phyloP scores from a whole-genome alignment of 176 grass and related monocot species.

The Oryza meridionalis region DNA sequence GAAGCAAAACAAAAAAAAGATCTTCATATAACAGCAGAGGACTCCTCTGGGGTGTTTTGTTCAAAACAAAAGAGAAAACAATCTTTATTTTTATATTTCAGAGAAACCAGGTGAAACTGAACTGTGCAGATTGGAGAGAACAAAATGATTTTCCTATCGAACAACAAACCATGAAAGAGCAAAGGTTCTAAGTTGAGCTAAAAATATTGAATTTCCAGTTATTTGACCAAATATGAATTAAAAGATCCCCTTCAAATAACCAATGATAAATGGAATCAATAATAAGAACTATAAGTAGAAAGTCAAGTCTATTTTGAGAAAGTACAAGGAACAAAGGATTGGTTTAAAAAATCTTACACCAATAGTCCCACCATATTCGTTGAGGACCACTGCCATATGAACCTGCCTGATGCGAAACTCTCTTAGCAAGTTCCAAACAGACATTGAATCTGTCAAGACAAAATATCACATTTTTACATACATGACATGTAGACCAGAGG shows the following conservation, averaged over 20 bases:
- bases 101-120: background rate
- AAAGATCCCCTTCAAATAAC: background rate
- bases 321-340: constrained; percentile 34
- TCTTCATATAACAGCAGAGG: too few species aligned
- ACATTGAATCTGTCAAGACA: constrained; percentile 94
- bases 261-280: background rate
- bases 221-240: background rate
- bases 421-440: constrained; percentile 93
- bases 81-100: background rate
- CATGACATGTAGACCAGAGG: constrained; percentile 12
- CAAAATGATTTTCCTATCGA: background rate
- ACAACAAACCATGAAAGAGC: background rate
- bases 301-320: constrained; percentile 24
- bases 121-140: background rate
- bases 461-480: constrained; percentile 35
- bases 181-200: background rate
- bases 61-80: too few species aligned
- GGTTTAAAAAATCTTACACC: constrained; percentile 70
- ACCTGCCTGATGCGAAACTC: constrained; percentile 98
- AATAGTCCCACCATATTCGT: constrained; percentile 98
- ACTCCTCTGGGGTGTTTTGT: too few species aligned
- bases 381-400: constrained; percentile 98
- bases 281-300: background rate
- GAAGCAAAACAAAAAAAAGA: background rate
- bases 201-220: background rate